Base-by-base conservation (phyloP, 2,329 filamentous ascomycete species). In the Aspergillus luchuensis region DNA sequence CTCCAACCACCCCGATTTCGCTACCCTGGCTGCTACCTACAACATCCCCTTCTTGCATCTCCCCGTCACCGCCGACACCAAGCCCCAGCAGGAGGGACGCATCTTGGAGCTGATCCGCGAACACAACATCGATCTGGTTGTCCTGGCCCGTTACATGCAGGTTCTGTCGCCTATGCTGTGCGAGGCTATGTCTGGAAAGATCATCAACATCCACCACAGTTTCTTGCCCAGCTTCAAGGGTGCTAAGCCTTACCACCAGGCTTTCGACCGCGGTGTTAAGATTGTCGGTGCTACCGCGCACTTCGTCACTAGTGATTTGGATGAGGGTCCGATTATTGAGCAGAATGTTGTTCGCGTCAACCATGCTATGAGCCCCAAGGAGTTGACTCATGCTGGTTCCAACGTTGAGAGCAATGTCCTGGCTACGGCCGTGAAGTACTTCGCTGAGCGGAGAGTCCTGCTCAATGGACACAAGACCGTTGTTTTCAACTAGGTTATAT, bases 191-290 rank as follows among this genome's bases (percentile, higher is more conserved):
- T 89, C 87, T 54, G 91, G 91, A 60, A 88, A 87, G 74, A 95
- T 95, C 79, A 94, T 95, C 88, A 95, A 95, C 80, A 94, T 95
- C 77, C 91, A 95, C 80, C 91, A 95, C 80, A 89, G 86, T 67
- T 95, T 95, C 85, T 76, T 95, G 82, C 91, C 91, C 0, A 89
- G 85, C 8, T 95, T 95, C 85, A 95, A 95, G 83, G 91, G 91
- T 63, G 91, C 91, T 30, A 92, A 91, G 79, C 91, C 91, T 3
- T 95, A 95, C 78, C 91, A 94, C 77, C 91, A 95, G 81, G 91
- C 91, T 7, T 93, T 90, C 73, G 91, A 94, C 65, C 86, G 91
- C 28, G 91, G 91, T 62, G 91, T 95, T 66, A 95, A 95, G 84
- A 94, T 95, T 68, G 92, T 93, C 59, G 91, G 91, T 61, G 91